Evolutionary conservation across 1,284 basidiomycete genomes (phyloP), one percentile per base, ranked within the genome.

Genomic region (Porogramme epimiltina): DNA sequence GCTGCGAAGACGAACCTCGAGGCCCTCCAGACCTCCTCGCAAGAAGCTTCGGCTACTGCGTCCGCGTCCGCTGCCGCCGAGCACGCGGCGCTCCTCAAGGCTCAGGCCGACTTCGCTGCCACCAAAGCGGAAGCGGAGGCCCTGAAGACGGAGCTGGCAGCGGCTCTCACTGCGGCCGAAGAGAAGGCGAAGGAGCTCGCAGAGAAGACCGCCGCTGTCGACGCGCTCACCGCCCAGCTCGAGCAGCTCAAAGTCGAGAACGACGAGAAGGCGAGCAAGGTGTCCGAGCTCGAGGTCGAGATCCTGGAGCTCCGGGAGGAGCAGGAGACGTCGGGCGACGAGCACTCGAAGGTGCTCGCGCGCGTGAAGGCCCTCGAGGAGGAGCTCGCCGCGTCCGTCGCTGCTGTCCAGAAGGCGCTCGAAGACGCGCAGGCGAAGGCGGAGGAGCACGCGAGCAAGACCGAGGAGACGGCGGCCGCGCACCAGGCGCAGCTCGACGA

Each of bases 271-370:
- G 82, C 86, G 42, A 80, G 74, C 62, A 91, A 86, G 66, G 76
- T 95, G 13, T 89, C 86, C 1, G 85, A 90, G 57, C 76, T 93
- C 13, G 89, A 94, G 70, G 73, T 89, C 42, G 87, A 92, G 63
- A 77, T 92, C 33, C 73, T 93, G 47, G 91, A 93, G 69, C 67
- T 89, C 52, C 89, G 81, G 66, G 88, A 90, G 61, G 75, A 75
- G 22, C 80, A 85, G 56, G 89, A 93, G 56, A 74, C 74, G 31
- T 73, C 75, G 3, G 84, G 85, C 57, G 87, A 89, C 49, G 78
- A 79, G 39, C 78, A 78, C 45, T 73, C 71, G 39, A 72, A 74
- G 58, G 68, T 76, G 9, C 62, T 77, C 41, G 65, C 69, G n/a
- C 77, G 70, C 42, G 70, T 89, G 42, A 76, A 78, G 58, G 61